These are phyloP conservation scores for Xylariaceae sp. DNA, from an alignment of 2,329 filamentous ascomycete species.

Conservation along the genomic window DNA sequence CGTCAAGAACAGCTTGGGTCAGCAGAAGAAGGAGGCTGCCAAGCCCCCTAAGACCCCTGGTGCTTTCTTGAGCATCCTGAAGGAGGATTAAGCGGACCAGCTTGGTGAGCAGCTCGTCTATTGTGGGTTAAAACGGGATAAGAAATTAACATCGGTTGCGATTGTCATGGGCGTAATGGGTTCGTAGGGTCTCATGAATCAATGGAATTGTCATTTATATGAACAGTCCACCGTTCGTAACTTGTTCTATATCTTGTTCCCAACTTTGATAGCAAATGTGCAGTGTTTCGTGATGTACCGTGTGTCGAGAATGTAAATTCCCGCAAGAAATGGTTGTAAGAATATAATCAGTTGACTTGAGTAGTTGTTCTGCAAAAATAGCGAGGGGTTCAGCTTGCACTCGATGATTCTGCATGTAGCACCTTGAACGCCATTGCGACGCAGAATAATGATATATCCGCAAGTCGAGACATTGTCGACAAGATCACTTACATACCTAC, in stretches of 20 bases:
- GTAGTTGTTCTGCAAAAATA: not conserved
- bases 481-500: too few relatives aligned
- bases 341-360: not conserved
- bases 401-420: too few relatives aligned
- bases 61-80: constrained; percentile 29
- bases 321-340: too few relatives aligned
- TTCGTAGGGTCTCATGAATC: constrained; percentile 33
- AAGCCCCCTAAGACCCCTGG: constrained; percentile 48
- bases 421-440: too few relatives aligned
- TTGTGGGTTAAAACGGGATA: constrained; percentile 16
- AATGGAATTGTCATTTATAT: constrained; percentile 31
- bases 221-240: constrained; percentile 20
- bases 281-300: not conserved
- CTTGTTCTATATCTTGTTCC: not conserved
- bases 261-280: not conserved
- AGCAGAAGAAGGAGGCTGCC: constrained; percentile 56
- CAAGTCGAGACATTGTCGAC: too few relatives aligned
- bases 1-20: constrained; percentile 76
- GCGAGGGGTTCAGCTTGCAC: too few relatives aligned
- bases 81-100: constrained; percentile 31
- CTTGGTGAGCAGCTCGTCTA: constrained; percentile 36
- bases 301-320: too few relatives aligned
- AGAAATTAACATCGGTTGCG: constrained; percentile 22
- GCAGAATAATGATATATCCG: too few relatives aligned
- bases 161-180: constrained; percentile 33